Evolutionary conservation across 164 flowering plant species (phyloP).

Genomic region (Vitis riparia): DNA sequence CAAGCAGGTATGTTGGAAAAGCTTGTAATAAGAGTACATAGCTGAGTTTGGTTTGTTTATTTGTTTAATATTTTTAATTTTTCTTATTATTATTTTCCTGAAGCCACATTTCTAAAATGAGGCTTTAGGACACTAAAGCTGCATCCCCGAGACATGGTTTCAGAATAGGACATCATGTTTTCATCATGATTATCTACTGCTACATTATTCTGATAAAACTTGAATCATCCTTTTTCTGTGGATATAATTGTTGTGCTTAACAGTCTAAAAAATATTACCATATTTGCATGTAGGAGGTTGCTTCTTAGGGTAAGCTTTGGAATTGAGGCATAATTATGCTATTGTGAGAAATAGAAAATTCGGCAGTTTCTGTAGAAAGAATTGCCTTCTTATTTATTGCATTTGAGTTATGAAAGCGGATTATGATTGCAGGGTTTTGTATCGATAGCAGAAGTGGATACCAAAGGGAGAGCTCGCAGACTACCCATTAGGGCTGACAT

Average conservation of each 20-base stretch:
- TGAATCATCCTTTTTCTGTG: no score
- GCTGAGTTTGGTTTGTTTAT: not conserved
- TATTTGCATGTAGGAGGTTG: not conserved
- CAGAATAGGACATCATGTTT: no score
- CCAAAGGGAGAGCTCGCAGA: slow-evolving; percentile 70
- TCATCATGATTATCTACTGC: no score
- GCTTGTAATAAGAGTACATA: not conserved
- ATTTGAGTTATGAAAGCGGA: slow-evolving; percentile 7
- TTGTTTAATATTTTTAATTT: not conserved
- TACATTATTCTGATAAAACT: no score
- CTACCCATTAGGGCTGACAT: slow-evolving; percentile 75
- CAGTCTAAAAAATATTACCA: not conserved
- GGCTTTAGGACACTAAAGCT: no score
- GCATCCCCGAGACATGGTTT: no score
- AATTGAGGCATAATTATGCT: not conserved
- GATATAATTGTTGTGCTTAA: no score
- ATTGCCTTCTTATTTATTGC: no score
- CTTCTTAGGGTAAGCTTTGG: not conserved
- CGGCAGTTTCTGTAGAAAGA: no score
- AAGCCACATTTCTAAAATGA: no score
- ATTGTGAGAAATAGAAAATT: not conserved
- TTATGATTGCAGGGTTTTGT: slow-evolving; percentile 65
- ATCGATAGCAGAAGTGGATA: slow-evolving; percentile 70
- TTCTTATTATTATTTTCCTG: no score
- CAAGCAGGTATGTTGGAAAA: slow-evolving; percentile 64